Evolutionary conservation across 306 rosid genomes (phyloP).

Genomic region (Begonia fuchsioides): DNA sequence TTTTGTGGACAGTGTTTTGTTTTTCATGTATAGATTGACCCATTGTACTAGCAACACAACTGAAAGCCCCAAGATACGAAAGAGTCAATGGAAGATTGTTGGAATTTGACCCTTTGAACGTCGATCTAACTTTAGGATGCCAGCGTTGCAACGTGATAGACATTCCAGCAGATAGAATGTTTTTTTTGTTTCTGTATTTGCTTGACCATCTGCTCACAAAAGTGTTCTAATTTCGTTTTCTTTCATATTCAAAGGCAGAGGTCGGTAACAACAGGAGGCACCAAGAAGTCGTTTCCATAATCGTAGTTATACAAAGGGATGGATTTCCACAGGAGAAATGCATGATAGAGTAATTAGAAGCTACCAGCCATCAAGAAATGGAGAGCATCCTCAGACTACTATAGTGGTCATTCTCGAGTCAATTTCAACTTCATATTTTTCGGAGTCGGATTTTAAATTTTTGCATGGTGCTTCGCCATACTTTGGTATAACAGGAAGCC

Average conservation of each 20-base stretch:
- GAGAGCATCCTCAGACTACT: conserved; percentile 33
- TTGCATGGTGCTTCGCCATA: conserved; percentile 16
- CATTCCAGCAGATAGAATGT: too few relatives aligned
- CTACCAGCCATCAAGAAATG: conserved; percentile 39
- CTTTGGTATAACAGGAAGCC: background rate
- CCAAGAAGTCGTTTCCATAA: conserved; percentile 50
- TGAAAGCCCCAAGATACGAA: too few relatives aligned
- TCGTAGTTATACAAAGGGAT: conserved; percentile 43
- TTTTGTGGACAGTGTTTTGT: background rate
- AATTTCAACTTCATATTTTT: conserved; percentile 12
- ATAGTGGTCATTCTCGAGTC: conserved; percentile 22
- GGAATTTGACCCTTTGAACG: too few relatives aligned
- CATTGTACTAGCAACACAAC: too few relatives aligned
- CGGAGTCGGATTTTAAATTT: conserved; percentile 17
- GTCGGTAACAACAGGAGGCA: conserved; percentile 52
- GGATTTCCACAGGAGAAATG: conserved; percentile 42
- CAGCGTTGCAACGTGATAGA: too few relatives aligned
- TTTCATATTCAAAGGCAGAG: conserved; percentile 33
- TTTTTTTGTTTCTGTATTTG: too few relatives aligned
- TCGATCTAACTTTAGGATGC: too few relatives aligned
- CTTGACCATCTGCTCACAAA: too few relatives aligned
- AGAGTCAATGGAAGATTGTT: too few relatives aligned
- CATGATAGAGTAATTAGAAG: conserved; percentile 47
- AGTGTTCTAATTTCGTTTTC: background rate
- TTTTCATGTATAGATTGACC: too few relatives aligned